Evolutionary conservation across 2,329 filamentous ascomycete genomes (phyloP), one percentile per base, ranked within the genome.

Genomic region (Xylariaceae sp.): DNA sequence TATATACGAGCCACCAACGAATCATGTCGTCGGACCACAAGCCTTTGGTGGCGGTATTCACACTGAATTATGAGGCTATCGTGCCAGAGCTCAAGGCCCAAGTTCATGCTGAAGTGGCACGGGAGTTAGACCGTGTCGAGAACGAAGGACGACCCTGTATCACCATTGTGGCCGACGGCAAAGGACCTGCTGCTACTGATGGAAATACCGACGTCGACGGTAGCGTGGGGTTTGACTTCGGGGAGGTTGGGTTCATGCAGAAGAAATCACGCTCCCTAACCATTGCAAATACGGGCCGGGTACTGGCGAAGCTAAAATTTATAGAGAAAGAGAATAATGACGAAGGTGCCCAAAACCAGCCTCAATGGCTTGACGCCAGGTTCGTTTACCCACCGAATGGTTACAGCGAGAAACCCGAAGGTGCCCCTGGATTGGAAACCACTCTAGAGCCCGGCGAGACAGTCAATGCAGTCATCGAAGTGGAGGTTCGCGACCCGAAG

Each of bases 21-120:
- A 87, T 99, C 23, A 83, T 90, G 13, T 96, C 93, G 0, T 97
- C 93, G 0, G 94, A 99, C 68, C 94, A 99, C 74, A 99, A 99
- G 72, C 95, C 94, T 0, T 77, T 99, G 1, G 84, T 87, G 60
- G 90, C 92, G 0, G 78, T 92, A 0, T 97, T 97, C 70, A 88
- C 84, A 0, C 75, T 99, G 6, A 87, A 88, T 50, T 97, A 94
- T 70, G 90, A 97, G 63, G 88, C 90, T 0, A 89, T 96, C 0
- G 86, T 95, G 0, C 89, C 92, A 0, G 87, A 93, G 34, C 77
- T 96, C 30, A 97, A 95, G 72, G 85, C 90, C 1, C 88, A 85
- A 63, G 80, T 97, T 0, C 89, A 96, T 62, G 85, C 89, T 58
- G 92, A 97, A 70, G 89, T 97, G 10, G 92, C 89, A 1, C 83